Base-by-base conservation (phyloP, 176 grass and related monocot species). In the Bonia amplexicaulis region DNA sequence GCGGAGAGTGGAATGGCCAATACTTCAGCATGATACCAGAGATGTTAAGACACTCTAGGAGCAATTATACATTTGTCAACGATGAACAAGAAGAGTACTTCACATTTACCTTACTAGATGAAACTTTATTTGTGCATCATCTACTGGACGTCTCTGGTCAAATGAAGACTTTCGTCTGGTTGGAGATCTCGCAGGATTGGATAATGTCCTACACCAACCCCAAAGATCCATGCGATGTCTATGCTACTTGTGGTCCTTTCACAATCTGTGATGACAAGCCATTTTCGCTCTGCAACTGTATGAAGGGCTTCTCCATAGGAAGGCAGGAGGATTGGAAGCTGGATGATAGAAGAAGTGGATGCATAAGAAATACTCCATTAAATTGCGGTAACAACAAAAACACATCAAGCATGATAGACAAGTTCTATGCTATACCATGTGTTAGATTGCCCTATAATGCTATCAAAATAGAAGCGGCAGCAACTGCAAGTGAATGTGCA, bases 281-380 rank as follows among this genome's bases (percentile, higher is more conserved):
- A 78, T 31, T 16, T 60, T 42, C 67, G 26, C 45, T 62, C 57
- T 93, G 92, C n/a, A 65, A 83, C 25, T 94, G 86, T 29, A 67
- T 84, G 59, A 81, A 94, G 59, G 89, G 89, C 23, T 94, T 91
- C 73, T 72, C 25, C 47, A 44, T 71, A 73, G 65, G 69, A 82
- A 64, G 72, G 6, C 79, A n/a, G 1, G 74, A 27, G 54, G 81
- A 88, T 6, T 94, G 88, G 88, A 55, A 79, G 41, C 78, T 84
- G n/a, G 15, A 26, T 26, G 92, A 93, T 58, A 77, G 62, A 71
- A 91, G 22, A 22, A 62, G 67, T 17, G 89, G 92, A 7, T 91
- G 92, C 41, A 44, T 60, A 60, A 89, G 92, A 74, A 93, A 16
- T 26, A 84, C 82, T 29, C 66, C 78, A 37, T 58, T 90, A 52